Percentiles rank a stretch among this genome's conserved stretches.
These are phyloP conservation scores for Saraca asoca DNA, from an alignment of 331 rosid genomes.

Conservation along the genomic window DNA sequence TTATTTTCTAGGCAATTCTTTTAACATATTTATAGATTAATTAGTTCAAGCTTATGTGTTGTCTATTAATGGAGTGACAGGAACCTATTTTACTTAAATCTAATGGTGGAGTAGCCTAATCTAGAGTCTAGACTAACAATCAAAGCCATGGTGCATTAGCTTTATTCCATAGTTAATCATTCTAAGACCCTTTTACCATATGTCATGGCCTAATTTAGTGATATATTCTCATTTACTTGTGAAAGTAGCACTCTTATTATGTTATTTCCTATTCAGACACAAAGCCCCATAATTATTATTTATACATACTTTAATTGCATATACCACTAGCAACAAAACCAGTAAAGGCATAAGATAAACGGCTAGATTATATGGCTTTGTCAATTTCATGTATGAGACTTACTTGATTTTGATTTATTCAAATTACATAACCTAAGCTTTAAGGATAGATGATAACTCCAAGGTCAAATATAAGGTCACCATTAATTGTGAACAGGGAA, in stretches of 20 bases:
- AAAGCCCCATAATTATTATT: background rate
- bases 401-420: slow-evolving; percentile 20
- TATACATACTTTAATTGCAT: background rate
- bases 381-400: slow-evolving; percentile 37
- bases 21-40: background rate
- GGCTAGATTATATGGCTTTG: slow-evolving; percentile 19
- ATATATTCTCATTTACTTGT: background rate
- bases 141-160: background rate
- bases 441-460: slow-evolving; percentile 39
- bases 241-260: too few species aligned
- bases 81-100: too few species aligned
- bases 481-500: slow-evolving; percentile 35
- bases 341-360: slow-evolving; percentile 4
- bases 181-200: background rate
- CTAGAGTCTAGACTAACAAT: too few species aligned
- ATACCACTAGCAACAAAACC: background rate
- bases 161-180: background rate
- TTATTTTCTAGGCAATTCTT: background rate
- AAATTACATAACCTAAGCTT: slow-evolving; percentile 19
- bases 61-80: background rate
- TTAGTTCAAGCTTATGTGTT: background rate
- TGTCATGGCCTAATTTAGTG: background rate
- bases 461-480: slow-evolving; percentile 58
- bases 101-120: background rate
- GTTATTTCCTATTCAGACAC: background rate